Conservation (phyloP, 1,284 basidiomycete species). For the Ustilago xerochloae region DNA sequence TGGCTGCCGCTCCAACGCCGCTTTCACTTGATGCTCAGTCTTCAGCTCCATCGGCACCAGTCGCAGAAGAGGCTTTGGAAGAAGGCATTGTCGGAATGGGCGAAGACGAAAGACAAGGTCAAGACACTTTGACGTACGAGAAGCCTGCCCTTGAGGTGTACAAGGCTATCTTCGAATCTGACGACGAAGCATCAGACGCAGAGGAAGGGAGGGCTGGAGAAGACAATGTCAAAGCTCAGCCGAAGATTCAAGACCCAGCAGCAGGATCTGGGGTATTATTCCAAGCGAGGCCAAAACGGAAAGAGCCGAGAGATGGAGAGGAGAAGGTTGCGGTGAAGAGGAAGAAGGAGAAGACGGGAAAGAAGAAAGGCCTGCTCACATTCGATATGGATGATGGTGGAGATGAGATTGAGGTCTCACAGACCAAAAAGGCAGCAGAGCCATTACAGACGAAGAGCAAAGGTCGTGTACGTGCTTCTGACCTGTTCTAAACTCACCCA, state of each 20-base stretch:
- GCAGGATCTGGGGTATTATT: constrained; percentile 19
- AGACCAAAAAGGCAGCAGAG: background rate
- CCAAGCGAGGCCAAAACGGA: constrained; percentile 24
- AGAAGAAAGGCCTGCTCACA: constrained; percentile 27
- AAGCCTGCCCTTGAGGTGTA: constrained; percentile 91
- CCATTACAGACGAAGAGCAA: constrained; percentile 2
- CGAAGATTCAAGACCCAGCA: constrained; percentile 32
- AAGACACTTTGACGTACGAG: constrained; percentile 85
- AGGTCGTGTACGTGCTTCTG: constrained; percentile 21
- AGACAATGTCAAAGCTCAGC: too few species aligned
- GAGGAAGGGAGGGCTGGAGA: constrained; percentile 72
- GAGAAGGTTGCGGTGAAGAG: constrained; percentile 77
- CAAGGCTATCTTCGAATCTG: constrained; percentile 74
- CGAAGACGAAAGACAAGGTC: constrained; percentile 86
- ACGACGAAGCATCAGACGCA: constrained; percentile 85
- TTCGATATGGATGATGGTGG: constrained; percentile 68
- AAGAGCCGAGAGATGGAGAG: background rate
- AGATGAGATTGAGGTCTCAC: background rate
- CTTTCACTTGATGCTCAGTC: constrained; percentile 44
- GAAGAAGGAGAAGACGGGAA: constrained; percentile 21
- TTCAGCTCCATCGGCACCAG: background rate
- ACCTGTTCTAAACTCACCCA: constrained; percentile 13
- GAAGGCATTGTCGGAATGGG: constrained; percentile 77
- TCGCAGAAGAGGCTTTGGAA: background rate
- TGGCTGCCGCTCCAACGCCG: constrained; percentile 30